Conservation (phyloP, 164 flowering plant species). For the Liriodendron chinense region DNA sequence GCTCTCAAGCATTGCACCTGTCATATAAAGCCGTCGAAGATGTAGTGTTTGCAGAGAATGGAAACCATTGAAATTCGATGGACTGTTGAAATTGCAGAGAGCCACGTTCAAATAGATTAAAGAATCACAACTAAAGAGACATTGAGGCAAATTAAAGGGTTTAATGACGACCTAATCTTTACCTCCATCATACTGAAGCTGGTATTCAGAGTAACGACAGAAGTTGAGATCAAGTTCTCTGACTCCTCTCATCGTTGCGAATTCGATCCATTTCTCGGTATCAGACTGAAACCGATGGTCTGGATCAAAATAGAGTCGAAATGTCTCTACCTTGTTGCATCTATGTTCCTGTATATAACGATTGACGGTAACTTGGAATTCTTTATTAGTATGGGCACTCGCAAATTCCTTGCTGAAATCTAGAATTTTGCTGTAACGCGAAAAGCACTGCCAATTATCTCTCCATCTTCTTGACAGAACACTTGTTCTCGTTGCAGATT, state of each 20-base stretch:
- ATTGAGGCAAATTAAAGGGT: not conserved
- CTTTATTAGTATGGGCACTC: not conserved
- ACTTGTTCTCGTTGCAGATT: slow-evolving; percentile 6
- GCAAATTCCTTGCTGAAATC: slow-evolving; percentile 7
- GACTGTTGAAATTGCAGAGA: not conserved
- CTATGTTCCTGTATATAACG: slow-evolving; percentile 3
- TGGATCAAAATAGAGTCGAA: slow-evolving; percentile 2
- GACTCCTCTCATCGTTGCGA: slow-evolving; percentile 1
- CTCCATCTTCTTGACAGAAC: slow-evolving; percentile 15
- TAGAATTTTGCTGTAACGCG: not conserved
- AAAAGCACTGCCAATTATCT: not conserved
- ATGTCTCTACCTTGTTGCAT: not conserved
- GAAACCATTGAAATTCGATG: slow-evolving; percentile 7
- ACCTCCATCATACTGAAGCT: not conserved
- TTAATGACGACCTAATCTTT: not conserved
- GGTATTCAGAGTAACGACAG: not conserved
- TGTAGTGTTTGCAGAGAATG: slow-evolving; percentile 4
- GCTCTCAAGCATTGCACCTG: not conserved
- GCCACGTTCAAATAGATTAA: slow-evolving; percentile 1
- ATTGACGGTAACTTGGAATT: slow-evolving; percentile 1
- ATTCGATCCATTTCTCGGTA: slow-evolving; percentile 9
- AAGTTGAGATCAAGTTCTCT: slow-evolving; percentile 8
- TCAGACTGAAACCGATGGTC: not conserved
- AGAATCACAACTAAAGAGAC: slow-evolving; percentile 6
- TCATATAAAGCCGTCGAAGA: not conserved